Evolutionary conservation across 1,139 yeast species (phyloP), one percentile per base, ranked within the genome.

Genomic region (Candida freyschussii): DNA sequence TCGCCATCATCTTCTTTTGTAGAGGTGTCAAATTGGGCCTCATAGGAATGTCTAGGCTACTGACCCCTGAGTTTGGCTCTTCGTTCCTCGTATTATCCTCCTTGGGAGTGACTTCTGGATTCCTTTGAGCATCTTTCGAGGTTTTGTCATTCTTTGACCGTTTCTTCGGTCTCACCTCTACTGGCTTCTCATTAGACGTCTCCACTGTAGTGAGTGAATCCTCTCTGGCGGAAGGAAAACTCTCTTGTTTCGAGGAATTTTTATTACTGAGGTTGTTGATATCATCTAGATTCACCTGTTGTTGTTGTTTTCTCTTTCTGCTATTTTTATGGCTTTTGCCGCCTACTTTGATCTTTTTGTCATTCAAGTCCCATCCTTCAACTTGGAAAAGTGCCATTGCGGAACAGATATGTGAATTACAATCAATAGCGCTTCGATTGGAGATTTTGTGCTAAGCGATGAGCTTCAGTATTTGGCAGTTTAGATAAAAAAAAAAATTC

Each of bases 1-100:
- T 91, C 30, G 85, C 87, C 78, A 86, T 76, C 97, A 91, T 91
- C 55, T 91, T 93, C 50, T 83, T 86, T 57, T 93, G 98, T 45
- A 93, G 63, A 12, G 96, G 95, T 0, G 97, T 89, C 33, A 91
- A 63, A 37, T 80, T 79, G 1, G 65, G 47, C 22, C 44, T 45
- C 25, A 44, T 40, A 17, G 54, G 42, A 17, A 45, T 31, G 9
- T 39, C 48, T 21, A 45, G 31, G 35, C 16, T 32, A 36, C 17
- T 22, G 46, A 41, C 24, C 40, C 30, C 19, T 21, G 36, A 7
- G 17, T 37, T 27, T 38, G 29, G 38, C 40, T 30, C 33, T 21
- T 17, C 20, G 23, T 8, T 17, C 30, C 30, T n/a, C 27, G 21
- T 19, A 19, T 17, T 4, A 18, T 11, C 13, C 15, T 23, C 26